Base-by-base conservation (phyloP, 371 early-diverging fungal genomes). In the Batrachochytrium dendrobatidis region DNA sequence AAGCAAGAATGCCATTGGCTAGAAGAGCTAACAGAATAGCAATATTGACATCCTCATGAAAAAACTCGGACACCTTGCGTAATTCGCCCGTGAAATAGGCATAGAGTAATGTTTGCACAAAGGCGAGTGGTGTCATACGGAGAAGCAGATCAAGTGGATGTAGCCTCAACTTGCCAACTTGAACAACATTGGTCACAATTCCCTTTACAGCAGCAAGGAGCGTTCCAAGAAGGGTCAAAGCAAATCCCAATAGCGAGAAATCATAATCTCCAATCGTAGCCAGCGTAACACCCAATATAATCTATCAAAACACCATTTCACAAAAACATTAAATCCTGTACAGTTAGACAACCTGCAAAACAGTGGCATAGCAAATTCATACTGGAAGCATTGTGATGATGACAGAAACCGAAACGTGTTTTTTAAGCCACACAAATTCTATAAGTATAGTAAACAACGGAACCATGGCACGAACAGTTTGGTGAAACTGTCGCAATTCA, bases 401-500 rank as follows among this genome's bases (percentile, higher is more conserved):
- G 18, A 59, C 51, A 1, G 53, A 31, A 24, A 39, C 15, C 5
- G 54, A 53, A 29, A 56, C 55, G 25, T 8, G 24, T n/a, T 55
- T 52, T 22, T 22, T 35, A 56, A 57, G 54, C 26, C 54, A 61
- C 32, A 61, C 15, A 3, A 24, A 39, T 3, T 56, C 83, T 34
- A 93, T 65, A 34, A 80, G 62, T 18, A 90, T 75, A 0, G 92
- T 90, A 59, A 91, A 86, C 20, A 88, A 84, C 0, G 92, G 94
- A 10, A 86, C 86, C 75, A 89, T 91, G 58, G 88, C 86, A 29
- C 94, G 80, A 3, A 93, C 86, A 29, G 90, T 85, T 77, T 94
- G 92, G 65, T 94, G 92, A 61, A 92, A 87, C 67, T 85, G 70
- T 66, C 63, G 30, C 29, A 12, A 44, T 44, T 5, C 3, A 12